Evolutionary conservation across 495 filamentous ascomycete species (phyloP), one percentile per base, ranked within the genome.

Genomic region (Aspergillus funiculosus): DNA sequence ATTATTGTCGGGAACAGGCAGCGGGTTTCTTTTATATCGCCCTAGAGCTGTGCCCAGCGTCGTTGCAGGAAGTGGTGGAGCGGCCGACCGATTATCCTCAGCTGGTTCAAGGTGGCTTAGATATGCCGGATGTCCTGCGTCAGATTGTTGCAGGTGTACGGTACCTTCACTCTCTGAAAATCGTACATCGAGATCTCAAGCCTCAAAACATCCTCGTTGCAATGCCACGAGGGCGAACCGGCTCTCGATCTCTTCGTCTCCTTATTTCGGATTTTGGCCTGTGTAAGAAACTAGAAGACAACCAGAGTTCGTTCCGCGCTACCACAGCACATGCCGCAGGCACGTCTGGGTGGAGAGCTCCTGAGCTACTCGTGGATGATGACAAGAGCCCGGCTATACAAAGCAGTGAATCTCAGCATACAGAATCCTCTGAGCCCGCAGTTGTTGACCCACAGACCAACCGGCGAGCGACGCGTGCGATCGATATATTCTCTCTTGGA

Each of bases 191-290:
- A 37, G 92, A 98, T 62, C 74, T 98, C 53, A 98, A 98, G 60
- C 92, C 92, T 1, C 92, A 97, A 56, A 98, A 98, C 54, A 95
- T 97, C 34, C 74, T 98, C 0, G 88, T 95, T 38, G 72, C 66
- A 66, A 80, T 62, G 69, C 68, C 68, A 3, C 63, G 70, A 6
- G 68, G 67, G 9, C 68, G 70, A 25, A 56, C 52, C 1, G 48
- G 60, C 0, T 49, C 58, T 1, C 53, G 55, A 7, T 58, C 64
- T 6, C 52, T 71, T n/a, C 85, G 91, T 11, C 71, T 97, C 3
- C 79, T 97, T 7, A 94, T 98, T 25, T 96, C 94, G 1, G 92
- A 97, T 65, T 98, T 98, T 62, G 92, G 92, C 9, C 77, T 98
- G 14, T 97, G 92, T 65, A 97, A 97, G 74, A 96, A 95, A 58